Evolutionary conservation across 2,329 filamentous ascomycete genomes (phyloP), one percentile per base, ranked within the genome.

Genomic region (Corniculantispora saksenae): DNA sequence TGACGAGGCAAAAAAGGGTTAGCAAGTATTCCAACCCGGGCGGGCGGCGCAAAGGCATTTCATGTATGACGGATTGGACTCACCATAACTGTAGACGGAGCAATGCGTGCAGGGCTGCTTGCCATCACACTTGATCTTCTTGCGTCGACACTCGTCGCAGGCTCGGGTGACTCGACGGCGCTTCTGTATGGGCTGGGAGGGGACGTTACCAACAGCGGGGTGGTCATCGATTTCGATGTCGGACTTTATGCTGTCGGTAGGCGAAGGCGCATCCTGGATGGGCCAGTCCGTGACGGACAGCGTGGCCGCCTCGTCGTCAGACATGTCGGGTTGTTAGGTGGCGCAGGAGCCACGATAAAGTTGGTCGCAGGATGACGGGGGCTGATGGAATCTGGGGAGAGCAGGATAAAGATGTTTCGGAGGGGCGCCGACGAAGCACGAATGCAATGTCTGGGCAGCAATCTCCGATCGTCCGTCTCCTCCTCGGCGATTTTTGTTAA

Each of bases 1-100:
- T 97, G 53, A 45, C 21, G 21, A 6, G 15, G 8, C 35, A 43
- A n/a, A 29, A 21, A 43, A 8, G 27, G 48, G 63, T 66, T 21
- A 63, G 27, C 45, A 47, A 4, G 10, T 2, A 2, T 32, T 32
- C 25, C 17, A 3, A 19, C n/a, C 19, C 3, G 10, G 13, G 7
- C 51, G 43, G 19, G 55, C 3, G 15, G n/a, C 35, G 27, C 57
- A 60, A 38, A n/a, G 25, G 21, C 6, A 21, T 25, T 45, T 21
- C 23, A 5, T 25, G 6, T 9, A 45, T 15, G 27, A 32, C 32
- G 60, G 60, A 43, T 53, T 67, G n/a, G 53, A 72, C 84, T 74
- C 84, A 97, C 95, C 94, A 82, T 99, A 99, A 76, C 93, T 97
- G 78, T 99, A 99, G 58, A 98, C 93, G 13, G 94, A 97, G 77